Conservation (phyloP, 2,329 filamentous ascomycete species). For the Cordyceps fumosorosea region DNA sequence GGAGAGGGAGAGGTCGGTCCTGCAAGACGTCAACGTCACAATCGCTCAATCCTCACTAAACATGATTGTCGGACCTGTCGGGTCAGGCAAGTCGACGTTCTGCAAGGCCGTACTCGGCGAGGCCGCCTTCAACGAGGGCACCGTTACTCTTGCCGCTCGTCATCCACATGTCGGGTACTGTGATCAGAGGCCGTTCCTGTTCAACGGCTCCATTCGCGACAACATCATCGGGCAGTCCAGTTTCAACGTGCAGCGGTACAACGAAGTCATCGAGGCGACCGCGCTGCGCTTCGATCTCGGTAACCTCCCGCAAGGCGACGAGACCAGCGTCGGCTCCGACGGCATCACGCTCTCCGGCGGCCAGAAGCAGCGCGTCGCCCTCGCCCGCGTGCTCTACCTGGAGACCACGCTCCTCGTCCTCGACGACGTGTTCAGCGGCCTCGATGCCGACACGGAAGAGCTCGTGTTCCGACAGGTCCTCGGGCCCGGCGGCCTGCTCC, state of each 20-base stretch:
- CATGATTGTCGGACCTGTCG: slow-evolving; percentile 32
- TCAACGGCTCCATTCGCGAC: slow-evolving; percentile 12
- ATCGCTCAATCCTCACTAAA: slow-evolving; percentile 21
- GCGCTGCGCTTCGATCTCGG: slow-evolving; percentile 26
- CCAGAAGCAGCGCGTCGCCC: slow-evolving; percentile 22
- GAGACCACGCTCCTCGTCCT: slow-evolving; percentile 24
- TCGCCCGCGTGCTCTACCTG: slow-evolving; percentile 28
- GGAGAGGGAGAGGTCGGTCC: slow-evolving; percentile 15
- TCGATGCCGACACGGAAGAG: slow-evolving; percentile 28
- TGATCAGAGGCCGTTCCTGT: background rate
- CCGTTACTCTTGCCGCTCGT: background rate
- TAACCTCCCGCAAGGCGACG: slow-evolving; percentile 28
- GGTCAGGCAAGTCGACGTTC: slow-evolving; percentile 20
- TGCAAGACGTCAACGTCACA: slow-evolving; percentile 18
- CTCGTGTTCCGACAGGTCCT: slow-evolving; percentile 7
- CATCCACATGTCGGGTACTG: background rate
- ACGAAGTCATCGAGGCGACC: slow-evolving; percentile 28
- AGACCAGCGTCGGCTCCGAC: slow-evolving; percentile 33
- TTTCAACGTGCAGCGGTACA: slow-evolving; percentile 27
- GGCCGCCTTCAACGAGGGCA: background rate
- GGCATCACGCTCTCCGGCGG: slow-evolving; percentile 38
- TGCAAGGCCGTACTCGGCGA: background rate
- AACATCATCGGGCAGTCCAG: slow-evolving; percentile 31
- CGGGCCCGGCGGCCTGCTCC: slow-evolving; percentile 25
- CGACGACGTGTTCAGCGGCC: slow-evolving; percentile 31